These are phyloP conservation scores for Globisporangium acanthophoron DNA, from an alignment of 352 stramenopile species.

Conservation along the genomic window DNA sequence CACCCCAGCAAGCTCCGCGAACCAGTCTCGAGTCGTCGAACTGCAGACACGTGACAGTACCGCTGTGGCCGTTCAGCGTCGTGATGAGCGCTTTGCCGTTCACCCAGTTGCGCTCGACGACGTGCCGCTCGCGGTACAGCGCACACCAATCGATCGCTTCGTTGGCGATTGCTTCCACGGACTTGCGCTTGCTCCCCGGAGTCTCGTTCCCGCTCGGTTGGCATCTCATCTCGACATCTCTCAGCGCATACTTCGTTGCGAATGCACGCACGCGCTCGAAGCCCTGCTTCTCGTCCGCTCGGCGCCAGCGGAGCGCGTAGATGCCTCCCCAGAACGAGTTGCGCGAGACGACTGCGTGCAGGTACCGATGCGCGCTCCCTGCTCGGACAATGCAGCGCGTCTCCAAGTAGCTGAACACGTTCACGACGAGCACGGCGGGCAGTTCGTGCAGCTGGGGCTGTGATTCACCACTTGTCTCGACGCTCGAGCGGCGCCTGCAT, in stretches of 20 bases:
- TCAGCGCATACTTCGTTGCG: conserved; percentile 4
- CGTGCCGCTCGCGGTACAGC: conserved; percentile 19
- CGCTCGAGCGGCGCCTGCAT: too few relatives aligned
- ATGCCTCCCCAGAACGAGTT: conserved; percentile 17
- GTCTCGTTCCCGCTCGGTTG: too few relatives aligned
- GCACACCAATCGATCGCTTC: conserved; percentile 9
- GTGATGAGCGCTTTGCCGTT: conserved; percentile 19
- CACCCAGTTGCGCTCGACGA: conserved; percentile 20
- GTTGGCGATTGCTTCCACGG: background rate
- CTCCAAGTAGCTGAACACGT: conserved; percentile 16
- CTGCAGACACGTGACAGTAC: conserved; percentile 24
- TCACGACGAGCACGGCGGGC: conserved; percentile 11
- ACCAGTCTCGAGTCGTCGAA: conserved; percentile 18
- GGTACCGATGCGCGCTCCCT: conserved; percentile 12
- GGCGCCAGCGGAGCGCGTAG: conserved; percentile 17
- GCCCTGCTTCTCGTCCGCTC: conserved; percentile 12
- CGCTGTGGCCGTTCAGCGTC: conserved; percentile 21
- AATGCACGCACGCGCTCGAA: conserved; percentile 6
- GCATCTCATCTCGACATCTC: background rate
- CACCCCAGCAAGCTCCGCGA: background rate
- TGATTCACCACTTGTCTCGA: too few relatives aligned
- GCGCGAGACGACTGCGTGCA: conserved; percentile 13
- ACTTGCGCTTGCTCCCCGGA: background rate
- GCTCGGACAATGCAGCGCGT: conserved; percentile 9
- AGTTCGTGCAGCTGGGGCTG: conserved; percentile 10